Evolutionary conservation across 2,329 filamentous ascomycete genomes (phyloP), one percentile per base, ranked within the genome.

Genomic region (Ambrosiella cleistominuta): DNA sequence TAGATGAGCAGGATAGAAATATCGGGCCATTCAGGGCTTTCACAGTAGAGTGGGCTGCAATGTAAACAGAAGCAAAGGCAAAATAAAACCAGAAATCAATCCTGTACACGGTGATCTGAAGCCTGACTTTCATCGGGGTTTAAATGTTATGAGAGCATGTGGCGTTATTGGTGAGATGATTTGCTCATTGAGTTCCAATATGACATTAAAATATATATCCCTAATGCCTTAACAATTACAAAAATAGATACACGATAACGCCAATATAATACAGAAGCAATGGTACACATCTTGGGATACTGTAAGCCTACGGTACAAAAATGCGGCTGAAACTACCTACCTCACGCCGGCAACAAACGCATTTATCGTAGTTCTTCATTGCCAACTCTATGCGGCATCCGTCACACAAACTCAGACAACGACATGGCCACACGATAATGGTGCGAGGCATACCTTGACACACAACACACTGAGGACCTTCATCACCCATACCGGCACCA

Each of bases 291-390:
- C 45, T 57, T 27, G 3, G 27, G 3, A 27, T 27, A 27, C 27
- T 5, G 27, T 27, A 27, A 42, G 19, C 44, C 19, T 17, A 85
- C 54, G 93, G 93, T 45, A 97, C 89, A 74, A 86, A 98, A 61
- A 98, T 81, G 64, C 88, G 81, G 63, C 88, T 90, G 69, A 95
- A 97, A 57, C 90, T 93, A 58, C 82, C 80, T 37, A 97, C 88
- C 64, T 93, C 86, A 59, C 88, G 81, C 55, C 93, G 79, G 69
- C 93, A 97, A 66, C 91, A 97, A 44, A 97, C 90, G 67, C 93
- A 98, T 67, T 88, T 94, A 63, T 90, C 88, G 68, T 95, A 97
- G 68, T 97, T 97, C 68, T 96, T 94, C 82, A 95, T 90, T 2
- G 93, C 93, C 62, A 97, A 75, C 49, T 88, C 91, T 40, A 97